Evolutionary conservation across 2,329 filamentous ascomycete genomes (phyloP).

Genomic region (Epichloe gansuensis): DNA sequence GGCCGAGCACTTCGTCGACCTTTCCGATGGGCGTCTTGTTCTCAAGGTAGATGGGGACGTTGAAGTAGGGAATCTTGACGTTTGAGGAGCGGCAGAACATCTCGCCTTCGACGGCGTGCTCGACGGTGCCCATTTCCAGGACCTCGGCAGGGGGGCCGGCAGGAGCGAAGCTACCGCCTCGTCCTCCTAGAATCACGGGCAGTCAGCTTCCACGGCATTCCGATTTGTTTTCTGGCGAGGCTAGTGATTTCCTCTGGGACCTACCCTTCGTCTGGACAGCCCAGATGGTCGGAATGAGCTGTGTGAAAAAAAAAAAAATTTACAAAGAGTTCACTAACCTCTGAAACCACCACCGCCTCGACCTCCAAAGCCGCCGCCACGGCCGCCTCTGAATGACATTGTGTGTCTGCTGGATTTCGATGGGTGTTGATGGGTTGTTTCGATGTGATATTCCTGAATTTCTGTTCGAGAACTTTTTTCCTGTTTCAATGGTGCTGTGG

Average conservation of each 20-base stretch:
- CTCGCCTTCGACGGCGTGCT: conserved; percentile 93
- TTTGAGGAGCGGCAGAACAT: conserved; percentile 96
- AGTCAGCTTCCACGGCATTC: no score
- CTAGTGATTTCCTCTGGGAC: no score
- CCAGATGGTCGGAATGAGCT: no score
- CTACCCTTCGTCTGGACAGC: no score
- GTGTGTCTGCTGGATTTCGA: background rate
- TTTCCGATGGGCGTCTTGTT: conserved; percentile 97
- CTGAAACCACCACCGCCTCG: conserved; percentile 10
- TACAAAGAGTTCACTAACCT: conserved; percentile 4
- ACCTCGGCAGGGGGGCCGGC: conserved; percentile 11
- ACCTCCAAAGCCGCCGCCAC: conserved; percentile 11
- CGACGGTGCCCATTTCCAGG: conserved; percentile 76
- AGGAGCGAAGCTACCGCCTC: conserved; percentile 11
- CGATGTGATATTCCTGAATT: background rate
- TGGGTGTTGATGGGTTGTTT: background rate
- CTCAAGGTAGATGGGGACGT: conserved; percentile 95
- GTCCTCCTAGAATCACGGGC: conserved; percentile 6
- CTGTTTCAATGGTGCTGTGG: conserved; percentile 1
- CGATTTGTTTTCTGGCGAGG: background rate
- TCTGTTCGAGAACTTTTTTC: conserved; percentile 7
- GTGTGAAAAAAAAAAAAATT: background rate
- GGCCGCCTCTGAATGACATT: conserved; percentile 13
- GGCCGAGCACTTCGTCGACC: conserved; percentile 94
- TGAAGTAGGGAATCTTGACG: conserved; percentile 96